Base-by-base conservation (phyloP, 116 monocot species). In the Posidonia oceanica region DNA sequence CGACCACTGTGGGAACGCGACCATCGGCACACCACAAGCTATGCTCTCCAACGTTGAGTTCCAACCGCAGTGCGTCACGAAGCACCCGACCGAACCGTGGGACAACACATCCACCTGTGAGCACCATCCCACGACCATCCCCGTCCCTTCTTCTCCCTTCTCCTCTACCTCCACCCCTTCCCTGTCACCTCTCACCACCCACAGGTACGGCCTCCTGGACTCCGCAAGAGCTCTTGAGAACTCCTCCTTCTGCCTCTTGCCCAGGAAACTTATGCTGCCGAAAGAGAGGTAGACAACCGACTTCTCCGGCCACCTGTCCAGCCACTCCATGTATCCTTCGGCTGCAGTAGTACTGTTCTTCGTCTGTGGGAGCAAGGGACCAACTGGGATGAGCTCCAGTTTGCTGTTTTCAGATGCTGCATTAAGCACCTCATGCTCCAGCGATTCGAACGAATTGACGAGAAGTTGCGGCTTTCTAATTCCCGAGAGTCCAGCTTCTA, bases 31-130 rank as follows among this genome's bases (percentile, higher is more conserved):
- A 5, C 79, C 82, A 23, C 73, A 41, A n/a, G n/a, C n/a, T 39
- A 87, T 1, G 14, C 69, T 71, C 76, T 86, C 90, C 52, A 77
- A 36, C 52, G 76, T 80, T 7, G 84, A 90, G 73, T 90, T 90
- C 90, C 90, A 90, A 4, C 86, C 90, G 61, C 86, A 84, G 68
- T 90, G 90, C 14, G 86, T 80, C 59, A 90, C 69, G 67, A 89
- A 89, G 75, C 89, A 89, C 0, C 86, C 86, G 14, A 86, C 67
- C n/a, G n/a, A n/a, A n/a, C n/a, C n/a, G n/a, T n/a, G n/a, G n/a
- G n/a, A n/a, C n/a, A n/a, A n/a, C n/a, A n/a, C n/a, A n/a, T n/a
- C n/a, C n/a, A n/a, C n/a, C n/a, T n/a, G n/a, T n/a, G n/a, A n/a
- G n/a, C n/a, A n/a, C n/a, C n/a, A n/a, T n/a, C n/a, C n/a, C n/a